phyloP scores from a whole-genome alignment of 495 filamentous ascomycete genomes.

The Paragyromitra xinjiangensis region DNA sequence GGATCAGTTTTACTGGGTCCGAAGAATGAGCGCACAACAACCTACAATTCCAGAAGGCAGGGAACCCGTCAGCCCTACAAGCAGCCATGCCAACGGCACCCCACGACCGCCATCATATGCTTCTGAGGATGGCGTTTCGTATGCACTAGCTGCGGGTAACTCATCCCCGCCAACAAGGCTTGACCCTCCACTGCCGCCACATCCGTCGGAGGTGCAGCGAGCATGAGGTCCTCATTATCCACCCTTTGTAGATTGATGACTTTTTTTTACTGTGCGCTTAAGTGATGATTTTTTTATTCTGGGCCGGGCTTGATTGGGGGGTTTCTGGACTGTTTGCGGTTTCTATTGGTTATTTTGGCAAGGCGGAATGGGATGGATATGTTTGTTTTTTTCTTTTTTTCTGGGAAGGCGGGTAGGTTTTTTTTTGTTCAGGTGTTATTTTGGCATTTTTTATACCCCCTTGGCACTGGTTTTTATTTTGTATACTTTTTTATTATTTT shows the following conservation, averaged over 20 bases:
- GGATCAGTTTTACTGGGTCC: slow-evolving; percentile 80
- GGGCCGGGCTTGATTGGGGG: slow-evolving; percentile 9
- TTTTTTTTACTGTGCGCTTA: slow-evolving; percentile 22
- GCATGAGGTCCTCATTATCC: neutral
- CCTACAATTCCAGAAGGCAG: slow-evolving; percentile 49
- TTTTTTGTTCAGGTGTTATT: slow-evolving; percentile 28
- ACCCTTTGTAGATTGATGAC: slow-evolving; percentile 15
- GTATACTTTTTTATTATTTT: neutral
- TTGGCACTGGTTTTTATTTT: neutral
- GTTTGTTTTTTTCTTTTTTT: slow-evolving; percentile 6
- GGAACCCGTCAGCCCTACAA: slow-evolving; percentile 50
- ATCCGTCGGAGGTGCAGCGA: slow-evolving; percentile 60
- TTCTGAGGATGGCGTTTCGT: slow-evolving; percentile 75
- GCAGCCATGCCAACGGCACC: slow-evolving; percentile 11
- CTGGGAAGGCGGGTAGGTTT: slow-evolving; percentile 11
- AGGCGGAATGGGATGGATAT: neutral
- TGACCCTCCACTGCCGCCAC: slow-evolving; percentile 61
- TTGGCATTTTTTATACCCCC: slow-evolving; percentile 16
- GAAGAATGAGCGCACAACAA: slow-evolving; percentile 60
- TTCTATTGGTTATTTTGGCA: slow-evolving; percentile 1
- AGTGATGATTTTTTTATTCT: slow-evolving; percentile 4
- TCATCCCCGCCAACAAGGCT: slow-evolving; percentile 54
- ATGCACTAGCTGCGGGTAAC: slow-evolving; percentile 68
- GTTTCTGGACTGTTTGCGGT: neutral
- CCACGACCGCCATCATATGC: slow-evolving; percentile 74